These are phyloP conservation scores for Lycium barbarum DNA, from an alignment of 257 asterid species.

Conservation along the genomic window DNA sequence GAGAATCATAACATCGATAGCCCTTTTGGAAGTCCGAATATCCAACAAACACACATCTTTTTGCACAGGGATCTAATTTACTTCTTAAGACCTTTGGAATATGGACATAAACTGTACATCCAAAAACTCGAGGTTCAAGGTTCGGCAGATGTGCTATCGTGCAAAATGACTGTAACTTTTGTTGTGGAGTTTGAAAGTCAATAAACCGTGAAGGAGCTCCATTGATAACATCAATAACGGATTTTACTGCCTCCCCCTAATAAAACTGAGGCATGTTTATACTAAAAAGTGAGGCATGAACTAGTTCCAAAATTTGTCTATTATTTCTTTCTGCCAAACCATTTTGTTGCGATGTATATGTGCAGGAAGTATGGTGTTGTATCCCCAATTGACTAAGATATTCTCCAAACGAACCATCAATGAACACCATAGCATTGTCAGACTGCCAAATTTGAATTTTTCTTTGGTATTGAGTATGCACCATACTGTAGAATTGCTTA, in stretches of 20 bases:
- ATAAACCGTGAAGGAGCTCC: slow-evolving; percentile 23
- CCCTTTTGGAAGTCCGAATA: slow-evolving; percentile 32
- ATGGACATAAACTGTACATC: slow-evolving; percentile 28
- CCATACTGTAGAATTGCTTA: too few species aligned
- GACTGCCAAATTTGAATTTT: too few species aligned
- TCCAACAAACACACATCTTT: slow-evolving; percentile 28
- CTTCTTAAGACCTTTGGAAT: slow-evolving; percentile 10
- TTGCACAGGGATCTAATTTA: slow-evolving; percentile 26
- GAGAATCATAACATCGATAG: slow-evolving; percentile 31
- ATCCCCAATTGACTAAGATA: too few species aligned
- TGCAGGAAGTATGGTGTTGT: too few species aligned
- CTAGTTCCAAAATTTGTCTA: too few species aligned
- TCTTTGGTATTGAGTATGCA: too few species aligned
- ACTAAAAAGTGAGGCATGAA: too few species aligned
- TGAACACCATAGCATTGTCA: too few species aligned
- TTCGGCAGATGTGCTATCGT: neutral
- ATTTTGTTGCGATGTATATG: too few species aligned
- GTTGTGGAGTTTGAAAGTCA: slow-evolving; percentile 28
- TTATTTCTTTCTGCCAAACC: too few species aligned
- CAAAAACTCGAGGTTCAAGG: slow-evolving; percentile 35
- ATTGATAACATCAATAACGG: slow-evolving; percentile 25
- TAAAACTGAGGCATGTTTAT: neutral
- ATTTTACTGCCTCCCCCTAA: slow-evolving; percentile 29
- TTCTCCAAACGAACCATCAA: too few species aligned
- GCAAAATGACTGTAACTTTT: neutral